Evolutionary conservation across 1,139 yeast genomes (phyloP), one percentile per base, ranked within the genome.

Genomic region (Sugiyamaella sp.): DNA sequence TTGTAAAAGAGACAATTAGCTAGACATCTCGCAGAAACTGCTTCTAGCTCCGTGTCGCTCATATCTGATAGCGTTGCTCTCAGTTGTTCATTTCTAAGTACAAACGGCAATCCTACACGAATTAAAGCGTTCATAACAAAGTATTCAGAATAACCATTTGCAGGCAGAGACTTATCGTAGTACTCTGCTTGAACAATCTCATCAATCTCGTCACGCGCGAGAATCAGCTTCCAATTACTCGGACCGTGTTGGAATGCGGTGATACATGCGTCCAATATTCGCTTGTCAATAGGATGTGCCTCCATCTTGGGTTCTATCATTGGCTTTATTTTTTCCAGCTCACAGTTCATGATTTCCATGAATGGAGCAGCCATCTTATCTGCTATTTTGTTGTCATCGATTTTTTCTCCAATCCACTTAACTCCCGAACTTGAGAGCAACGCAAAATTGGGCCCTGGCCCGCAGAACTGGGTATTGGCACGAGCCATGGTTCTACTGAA

Each of bases 341-440:
- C 74, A 27, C 39, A 46, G 17, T 48, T 48, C 29, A 64, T 56
- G 14, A 60, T 54, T 27, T 66, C 64, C 2, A 57, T 45, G 8
- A 65, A 63, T 2, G 66, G 53, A 0, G 59, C 53, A 12, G 64
- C 59, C 0, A 71, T 53, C 6, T 58, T 58, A n/a, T 56, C 58
- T 14, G 64, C 62, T 19, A 68, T 38, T 2, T 50, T 44, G 14
- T 63, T 62, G 51, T 72, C 70, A 27, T 72, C 71, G n/a, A 72
- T 56, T 46, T 66, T 68, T 12, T 63, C 67, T 6, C 68, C 63
- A 14, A 77, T 62, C 79, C 80, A 75, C 41, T 65, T 63, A 22
- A 77, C 51, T 5, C 81, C 81, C 27, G 60, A 57, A 2, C 70
- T 65, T 3, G 79, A 71, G 44, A 77, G 67, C 6, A 77, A 61